Percentiles rank a stretch among this genome's conserved stretches.
Conservation (phyloP, 2,329 filamentous ascomycete genomes). For the Ploettnerulaceae sp. region DNA sequence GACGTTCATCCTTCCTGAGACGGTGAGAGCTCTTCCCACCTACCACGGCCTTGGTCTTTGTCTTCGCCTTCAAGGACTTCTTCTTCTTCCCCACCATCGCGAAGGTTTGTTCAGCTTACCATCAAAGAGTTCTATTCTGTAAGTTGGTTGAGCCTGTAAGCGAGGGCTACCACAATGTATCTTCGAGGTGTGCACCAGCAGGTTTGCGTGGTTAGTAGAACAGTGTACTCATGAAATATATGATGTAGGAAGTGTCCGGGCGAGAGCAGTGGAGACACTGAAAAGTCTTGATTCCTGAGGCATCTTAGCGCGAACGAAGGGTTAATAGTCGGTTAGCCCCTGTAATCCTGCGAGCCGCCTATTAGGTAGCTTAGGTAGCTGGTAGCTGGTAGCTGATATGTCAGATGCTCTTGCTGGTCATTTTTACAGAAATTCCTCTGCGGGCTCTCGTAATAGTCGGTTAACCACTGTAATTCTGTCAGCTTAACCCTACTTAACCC, state of each 20-base stretch:
- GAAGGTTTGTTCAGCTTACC: slow-evolving; percentile 4
- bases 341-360: too few species aligned
- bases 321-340: too few species aligned
- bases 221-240: neutral
- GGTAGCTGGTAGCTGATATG: too few species aligned
- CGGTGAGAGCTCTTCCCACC: slow-evolving; percentile 2
- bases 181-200: slow-evolving; percentile 14
- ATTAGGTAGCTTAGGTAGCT: too few species aligned
- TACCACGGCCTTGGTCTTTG: neutral
- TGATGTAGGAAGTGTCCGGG: neutral
- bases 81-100: slow-evolving; percentile 21
- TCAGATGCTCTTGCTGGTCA: too few species aligned
- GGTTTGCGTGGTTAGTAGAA: slow-evolving; percentile 16
- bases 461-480: too few species aligned
- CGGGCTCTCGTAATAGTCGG: too few species aligned
- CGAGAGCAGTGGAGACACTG: neutral
- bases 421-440: too few species aligned
- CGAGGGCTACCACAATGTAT: slow-evolving; percentile 17
- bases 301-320: neutral
- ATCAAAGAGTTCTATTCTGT: slow-evolving; percentile 10
- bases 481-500: too few species aligned
- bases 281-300: neutral
- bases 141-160: slow-evolving; percentile 23
- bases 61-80: slow-evolving; percentile 12
- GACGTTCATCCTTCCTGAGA: slow-evolving; percentile 22